Evolutionary conservation across 495 filamentous ascomycete genomes (phyloP), one percentile per base, ranked within the genome.

Genomic region (Daldinia decipiens): DNA sequence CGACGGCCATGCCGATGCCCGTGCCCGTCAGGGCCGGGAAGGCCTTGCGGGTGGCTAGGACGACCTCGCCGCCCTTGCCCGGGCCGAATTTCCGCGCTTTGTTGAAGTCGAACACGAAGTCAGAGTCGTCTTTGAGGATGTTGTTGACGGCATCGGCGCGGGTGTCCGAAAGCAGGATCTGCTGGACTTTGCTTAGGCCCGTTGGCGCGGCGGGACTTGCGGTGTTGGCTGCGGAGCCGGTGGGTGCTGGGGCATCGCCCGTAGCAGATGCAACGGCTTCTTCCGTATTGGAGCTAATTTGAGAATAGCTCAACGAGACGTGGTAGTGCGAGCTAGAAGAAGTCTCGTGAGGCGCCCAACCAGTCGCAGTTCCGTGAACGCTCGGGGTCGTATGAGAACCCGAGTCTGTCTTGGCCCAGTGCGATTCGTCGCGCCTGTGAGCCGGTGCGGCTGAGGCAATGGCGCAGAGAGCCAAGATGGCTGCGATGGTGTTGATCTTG

Each of bases 51-150:
- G 76, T 78, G 8, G 78, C 79, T 15, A 72, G 72, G 36, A 82
- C 78, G 58, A 78, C 72, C 63, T 74, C 70, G 40, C 82, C 82
- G 59, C 81, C 82, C 47, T 67, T 53, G 59, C 78, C 77, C 6
- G 77, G 71, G 21, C 70, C 70, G 64, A 67, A 61, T 31, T 63
- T 59, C 0, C 69, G 67, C 27, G 74, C 65, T 52, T 70, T 67
- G 62, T 75, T 75, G 78, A 82, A 82, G 72, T 81, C 80, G 70
- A 79, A 82, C 58, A 78, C 59, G 74, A 79, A 78, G 61, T 79
- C 66, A 7, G 61, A 19, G 67, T 78, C 59, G 43, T 78, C 63
- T 43, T 60, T 61, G 45, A 82, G 72, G 5, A 80, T 69, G 47
- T 70, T 74, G 63, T 70, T 70, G 59, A 68, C 29, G 51, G 77